Percentiles rank a stretch among this genome's conserved stretches.
Evolutionary conservation across 768 basidiomycete species (phyloP).

Genomic region (Leucogyrophana mollusca): DNA sequence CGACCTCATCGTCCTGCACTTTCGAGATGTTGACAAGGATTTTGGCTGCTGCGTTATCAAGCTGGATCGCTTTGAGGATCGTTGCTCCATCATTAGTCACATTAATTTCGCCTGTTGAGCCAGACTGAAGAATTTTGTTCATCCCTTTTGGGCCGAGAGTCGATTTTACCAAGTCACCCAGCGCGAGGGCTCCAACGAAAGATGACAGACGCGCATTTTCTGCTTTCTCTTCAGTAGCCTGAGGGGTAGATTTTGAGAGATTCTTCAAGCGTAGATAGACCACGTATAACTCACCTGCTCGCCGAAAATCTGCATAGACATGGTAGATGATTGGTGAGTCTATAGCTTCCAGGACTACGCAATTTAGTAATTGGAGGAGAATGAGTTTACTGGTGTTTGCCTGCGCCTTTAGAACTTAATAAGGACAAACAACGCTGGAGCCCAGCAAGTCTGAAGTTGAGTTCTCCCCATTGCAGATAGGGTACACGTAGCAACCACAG

Average conservation of each 20-base stretch:
- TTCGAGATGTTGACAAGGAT: conserved; percentile 99
- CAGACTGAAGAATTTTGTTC: conserved; percentile 99
- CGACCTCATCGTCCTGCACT: conserved; percentile 99
- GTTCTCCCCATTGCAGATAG: no score
- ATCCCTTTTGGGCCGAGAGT: conserved; percentile 99
- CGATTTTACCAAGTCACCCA: conserved; percentile 98
- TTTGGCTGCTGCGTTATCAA: conserved; percentile 98
- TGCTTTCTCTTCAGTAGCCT: conserved; percentile 93
- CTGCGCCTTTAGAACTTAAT: no score
- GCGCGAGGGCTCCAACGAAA: conserved; percentile 94
- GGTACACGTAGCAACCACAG: no score
- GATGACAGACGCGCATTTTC: conserved; percentile 98
- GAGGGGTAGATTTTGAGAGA: conserved; percentile 7
- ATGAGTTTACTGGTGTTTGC: no score
- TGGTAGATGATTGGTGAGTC: conserved; percentile 20
- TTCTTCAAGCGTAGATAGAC: not conserved
- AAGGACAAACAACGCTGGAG: no score
- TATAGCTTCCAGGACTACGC: not conserved
- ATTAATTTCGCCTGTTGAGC: conserved; percentile 85
- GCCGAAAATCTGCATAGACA: conserved; percentile 74
- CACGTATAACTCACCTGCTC: conserved; percentile 45
- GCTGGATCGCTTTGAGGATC: conserved; percentile 94
- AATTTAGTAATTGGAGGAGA: not conserved
- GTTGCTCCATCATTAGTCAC: conserved; percentile 99
- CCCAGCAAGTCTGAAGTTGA: no score